Evolutionary conservation across 1,139 yeast species (phyloP), one percentile per base, ranked within the genome.

Genomic region (Candida gigantensis): DNA sequence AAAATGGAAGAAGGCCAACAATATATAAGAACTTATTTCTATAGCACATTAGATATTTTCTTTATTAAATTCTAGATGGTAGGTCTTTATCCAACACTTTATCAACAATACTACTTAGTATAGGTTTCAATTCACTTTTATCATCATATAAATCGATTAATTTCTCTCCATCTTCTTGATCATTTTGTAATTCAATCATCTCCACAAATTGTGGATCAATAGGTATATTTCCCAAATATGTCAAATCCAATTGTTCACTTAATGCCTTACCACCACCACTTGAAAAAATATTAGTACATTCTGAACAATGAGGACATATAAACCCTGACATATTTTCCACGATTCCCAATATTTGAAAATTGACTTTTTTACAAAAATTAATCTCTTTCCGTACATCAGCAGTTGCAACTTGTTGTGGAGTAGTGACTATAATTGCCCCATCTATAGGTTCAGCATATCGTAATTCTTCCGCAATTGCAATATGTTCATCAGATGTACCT

Each of bases 401-500:
- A 1, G 78, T 74, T 7, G 84, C 81, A 36, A 79, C 81, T 41
- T 65, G 72, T 41, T 71, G 77, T 2, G 77, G 77, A 0, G 77
- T 71, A 11, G 76, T 71, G 18, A 71, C 77, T 2, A 71, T 68
- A 3, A 71, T 62, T 15, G 77, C 77, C 0, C 77, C 77, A 40
- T 70, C 76, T 3, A 68, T 55, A 3, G 74, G 74, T 28, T 58
- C 58, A 3, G 75, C 74, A 53, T 68, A 76, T 41, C 86, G 64
- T 34, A 92, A 70, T 56, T 88, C 95, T 57, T 94, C 97, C 2
- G 97, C 97, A 20, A 94, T 84, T 3, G 97, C 90, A 30, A 94
- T 92, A 60, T 94, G 99, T 58, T 94, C 99, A 58, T 94, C 99
- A 0, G 96, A 84, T 0, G 99, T 92, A 0, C 99, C 99, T 0